A percentile compares a stretch with the other conserved stretches of the same genome.
Conservation (phyloP, 2,329 filamentous ascomycete genomes). For the Xylaria sp. region DNA sequence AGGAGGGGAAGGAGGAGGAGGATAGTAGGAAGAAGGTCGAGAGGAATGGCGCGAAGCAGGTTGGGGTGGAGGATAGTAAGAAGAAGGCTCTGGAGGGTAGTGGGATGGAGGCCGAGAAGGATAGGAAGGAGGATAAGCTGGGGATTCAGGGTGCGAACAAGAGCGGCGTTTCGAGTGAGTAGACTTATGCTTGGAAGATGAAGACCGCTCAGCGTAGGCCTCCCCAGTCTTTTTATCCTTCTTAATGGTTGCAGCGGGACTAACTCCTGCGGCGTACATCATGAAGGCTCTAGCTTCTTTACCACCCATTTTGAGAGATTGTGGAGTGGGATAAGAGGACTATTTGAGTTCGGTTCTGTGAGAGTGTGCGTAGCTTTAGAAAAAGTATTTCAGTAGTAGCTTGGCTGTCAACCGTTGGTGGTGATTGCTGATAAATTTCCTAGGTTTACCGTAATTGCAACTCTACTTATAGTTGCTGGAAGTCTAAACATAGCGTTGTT, state of each 20-base stretch:
- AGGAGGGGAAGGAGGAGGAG: too few relatives aligned
- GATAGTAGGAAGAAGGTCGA: too few relatives aligned
- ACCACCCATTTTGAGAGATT: conserved; percentile 6
- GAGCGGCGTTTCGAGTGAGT: not conserved
- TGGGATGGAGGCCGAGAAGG: too few relatives aligned
- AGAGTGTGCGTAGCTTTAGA: not conserved
- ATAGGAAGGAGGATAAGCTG: not conserved
- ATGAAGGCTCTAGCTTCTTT: conserved; percentile 11
- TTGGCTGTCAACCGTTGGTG: not conserved
- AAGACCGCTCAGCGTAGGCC: not conserved
- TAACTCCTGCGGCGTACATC: conserved; percentile 10
- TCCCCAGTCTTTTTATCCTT: not conserved
- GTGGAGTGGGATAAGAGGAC: not conserved
- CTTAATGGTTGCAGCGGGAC: not conserved
- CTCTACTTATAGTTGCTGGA: not conserved
- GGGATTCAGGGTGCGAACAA: not conserved
- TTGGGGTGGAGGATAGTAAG: not conserved
- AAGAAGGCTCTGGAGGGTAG: too few relatives aligned
- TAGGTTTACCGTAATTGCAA: not conserved
- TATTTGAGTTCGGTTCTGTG: not conserved
- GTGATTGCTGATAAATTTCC: not conserved
- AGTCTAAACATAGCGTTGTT: too few relatives aligned
- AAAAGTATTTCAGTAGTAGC: not conserved
- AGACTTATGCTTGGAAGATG: not conserved
- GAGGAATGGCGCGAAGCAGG: not conserved